These are phyloP conservation scores for Samsoniella hepiali DNA, from an alignment of 2,329 filamentous ascomycete species.

Conservation along the genomic window DNA sequence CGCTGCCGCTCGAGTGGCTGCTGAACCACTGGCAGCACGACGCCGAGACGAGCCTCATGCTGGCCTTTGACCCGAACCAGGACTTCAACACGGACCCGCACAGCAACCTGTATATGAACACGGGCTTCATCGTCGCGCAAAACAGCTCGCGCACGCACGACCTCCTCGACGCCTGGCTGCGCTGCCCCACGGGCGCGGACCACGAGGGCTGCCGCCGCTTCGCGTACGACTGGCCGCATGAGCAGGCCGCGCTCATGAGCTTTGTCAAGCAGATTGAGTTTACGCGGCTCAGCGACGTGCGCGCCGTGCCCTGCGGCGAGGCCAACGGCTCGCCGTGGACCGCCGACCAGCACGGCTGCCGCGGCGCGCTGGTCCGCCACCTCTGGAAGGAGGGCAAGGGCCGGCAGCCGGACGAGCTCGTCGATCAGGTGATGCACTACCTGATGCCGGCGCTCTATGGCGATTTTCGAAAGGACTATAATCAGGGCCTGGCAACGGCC, in stretches of 20 bases:
- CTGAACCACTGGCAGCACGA: slow-evolving; percentile 45
- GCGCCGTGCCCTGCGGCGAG: slow-evolving; percentile 5
- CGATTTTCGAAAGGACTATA: background rate
- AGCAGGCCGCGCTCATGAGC: slow-evolving; percentile 11
- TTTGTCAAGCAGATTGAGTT: background rate
- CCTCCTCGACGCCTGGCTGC: slow-evolving; percentile 18
- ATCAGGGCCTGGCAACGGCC: background rate
- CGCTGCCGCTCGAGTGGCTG: slow-evolving; percentile 46
- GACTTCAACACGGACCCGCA: slow-evolving; percentile 36
- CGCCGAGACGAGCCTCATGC: slow-evolving; percentile 39
- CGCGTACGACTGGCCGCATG: slow-evolving; percentile 11
- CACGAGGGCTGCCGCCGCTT: background rate
- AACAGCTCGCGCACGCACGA: slow-evolving; percentile 21
- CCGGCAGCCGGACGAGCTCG: slow-evolving; percentile 3
- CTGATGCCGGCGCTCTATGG: background rate
- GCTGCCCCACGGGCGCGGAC: background rate
- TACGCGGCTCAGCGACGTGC: background rate
- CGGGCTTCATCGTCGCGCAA: slow-evolving; percentile 43
- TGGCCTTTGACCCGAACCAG: slow-evolving; percentile 44
- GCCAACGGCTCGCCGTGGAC: slow-evolving; percentile 13
- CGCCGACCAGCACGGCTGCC: background rate
- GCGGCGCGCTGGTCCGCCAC: slow-evolving; percentile 5
- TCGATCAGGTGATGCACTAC: background rate
- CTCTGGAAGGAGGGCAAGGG: slow-evolving; percentile 5
- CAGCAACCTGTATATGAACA: slow-evolving; percentile 37